A percentile compares a stretch with the other conserved stretches of the same genome.
These are phyloP conservation scores for Hymenoscyphus occultus DNA, from an alignment of 2,329 filamentous ascomycete genomes.

Conservation along the genomic window DNA sequence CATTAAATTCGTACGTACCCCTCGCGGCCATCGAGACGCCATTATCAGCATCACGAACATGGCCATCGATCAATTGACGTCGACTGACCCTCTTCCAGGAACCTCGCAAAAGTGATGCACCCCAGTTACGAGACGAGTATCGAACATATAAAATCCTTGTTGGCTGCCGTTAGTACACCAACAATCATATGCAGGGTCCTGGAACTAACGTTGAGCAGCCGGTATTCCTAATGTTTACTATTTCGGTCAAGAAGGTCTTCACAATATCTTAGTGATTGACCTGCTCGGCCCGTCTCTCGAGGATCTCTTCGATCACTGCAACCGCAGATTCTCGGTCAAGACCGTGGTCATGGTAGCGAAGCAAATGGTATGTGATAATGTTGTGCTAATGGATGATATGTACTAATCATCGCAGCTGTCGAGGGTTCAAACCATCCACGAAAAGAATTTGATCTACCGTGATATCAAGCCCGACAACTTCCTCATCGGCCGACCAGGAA, in stretches of 20 bases:
- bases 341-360: conserved; percentile 99
- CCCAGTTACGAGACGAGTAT: conserved; percentile 96
- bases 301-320: conserved; percentile 96
- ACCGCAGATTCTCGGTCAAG: conserved; percentile 91
- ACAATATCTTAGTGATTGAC: conserved; percentile 98
- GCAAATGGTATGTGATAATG: conserved; percentile 71
- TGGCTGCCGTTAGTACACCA: conserved; percentile 81
- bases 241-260: conserved; percentile 95
- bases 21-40: background rate
- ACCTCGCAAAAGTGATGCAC: conserved; percentile 97
- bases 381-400: background rate
- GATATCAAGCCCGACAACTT: conserved; percentile 99
- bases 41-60: no score
- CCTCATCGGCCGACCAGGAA: conserved; percentile 86
- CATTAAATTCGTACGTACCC: conserved; percentile 87
- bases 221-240: conserved; percentile 99
- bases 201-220: conserved; percentile 55
- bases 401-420: conserved; percentile 60
- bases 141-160: conserved; percentile 99
- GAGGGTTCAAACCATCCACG: conserved; percentile 88
- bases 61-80: background rate
- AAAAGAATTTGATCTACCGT: conserved; percentile 98
- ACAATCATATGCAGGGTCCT: conserved; percentile 14
- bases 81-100: conserved; percentile 54
- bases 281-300: conserved; percentile 91